Base-by-base conservation (phyloP, 805 yeast genomes). In the Phaffomyces opuntiae region DNA sequence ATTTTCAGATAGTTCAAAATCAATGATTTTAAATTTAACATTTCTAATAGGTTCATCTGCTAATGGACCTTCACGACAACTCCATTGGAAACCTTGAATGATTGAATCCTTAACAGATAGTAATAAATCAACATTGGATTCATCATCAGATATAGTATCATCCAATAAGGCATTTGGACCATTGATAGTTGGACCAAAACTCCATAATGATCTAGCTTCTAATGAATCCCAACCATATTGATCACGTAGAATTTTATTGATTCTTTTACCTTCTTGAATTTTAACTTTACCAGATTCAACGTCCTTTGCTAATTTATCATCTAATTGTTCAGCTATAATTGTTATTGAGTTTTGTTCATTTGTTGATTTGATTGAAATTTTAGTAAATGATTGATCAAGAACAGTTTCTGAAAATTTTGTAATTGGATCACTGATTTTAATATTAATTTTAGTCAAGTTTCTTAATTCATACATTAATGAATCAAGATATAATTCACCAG, bases 401-500 rank as follows among this genome's bases (percentile, higher is more conserved):
- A 87, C 77, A 0, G 96, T 81, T 63, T 93, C 99, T 21, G 85
- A 66, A 53, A 93, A 88, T 48, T 75, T 75, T 0, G 88, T 80
- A 62, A 83, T 74, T 3, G 98, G 96, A 57, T 83, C 93, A 40
- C 96, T 85, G 2, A 88, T 83, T 58, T 82, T 85, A 45, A 93
- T 77, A 43, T 82, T 84, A 36, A 89, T 72, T 21, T 75, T 77
- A 0, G 83, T 74, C 8, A 55, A 49, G 54, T 68, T 61, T 51
- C 97, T 69, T 38, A 93, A 64, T 57, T 88, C 96, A 60, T 82
- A 85, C 36, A 93, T 63, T 24, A 85, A 66, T 53, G 93, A 86
- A 62, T 93, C 98, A 64, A 93, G 61, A 57, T 87, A 87, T 16
- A 91, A 55, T 58, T 93, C 98, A 7, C 99, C 99, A 9, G 87